These are phyloP conservation scores for Beauveria sp. DNA, from an alignment of 2,329 filamentous ascomycete genomes.

Conservation along the genomic window DNA sequence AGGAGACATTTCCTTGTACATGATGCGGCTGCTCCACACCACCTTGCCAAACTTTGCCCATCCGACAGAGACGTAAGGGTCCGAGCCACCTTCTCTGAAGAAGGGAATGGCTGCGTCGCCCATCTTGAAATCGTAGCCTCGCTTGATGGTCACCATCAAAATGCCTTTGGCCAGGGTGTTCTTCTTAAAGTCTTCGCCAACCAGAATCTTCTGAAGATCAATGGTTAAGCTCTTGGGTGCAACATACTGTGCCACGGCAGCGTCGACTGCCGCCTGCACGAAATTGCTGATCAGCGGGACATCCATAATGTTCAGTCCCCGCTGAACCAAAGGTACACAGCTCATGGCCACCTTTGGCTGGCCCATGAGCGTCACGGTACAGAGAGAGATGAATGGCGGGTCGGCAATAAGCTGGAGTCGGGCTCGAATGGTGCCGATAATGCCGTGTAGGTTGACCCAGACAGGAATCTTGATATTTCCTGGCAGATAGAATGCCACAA, in stretches of 20 bases:
- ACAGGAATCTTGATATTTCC: constrained; percentile 50
- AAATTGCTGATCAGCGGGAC: constrained; percentile 68
- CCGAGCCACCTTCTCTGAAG: constrained; percentile 52
- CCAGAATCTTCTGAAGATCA: constrained; percentile 68
- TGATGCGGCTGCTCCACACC: constrained; percentile 53
- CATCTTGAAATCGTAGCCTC: constrained; percentile 63
- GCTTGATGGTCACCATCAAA: constrained; percentile 57
- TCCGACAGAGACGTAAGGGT: constrained; percentile 64
- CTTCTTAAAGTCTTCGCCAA: constrained; percentile 73
- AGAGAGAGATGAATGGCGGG: constrained; percentile 69
- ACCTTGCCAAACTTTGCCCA: constrained; percentile 72
- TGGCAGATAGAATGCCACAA: constrained; percentile 62
- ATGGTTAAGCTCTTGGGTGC: constrained; percentile 68
- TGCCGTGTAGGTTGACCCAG: constrained; percentile 67
- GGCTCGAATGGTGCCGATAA: constrained; percentile 62
- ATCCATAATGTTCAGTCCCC: constrained; percentile 66
- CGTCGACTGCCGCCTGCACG: constrained; percentile 66
- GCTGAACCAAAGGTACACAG: constrained; percentile 62
- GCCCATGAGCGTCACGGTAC: constrained; percentile 66
- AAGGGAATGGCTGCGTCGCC: constrained; percentile 58
- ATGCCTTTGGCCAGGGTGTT: constrained; percentile 60
- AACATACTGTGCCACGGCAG: constrained; percentile 67
- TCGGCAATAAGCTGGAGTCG: constrained; percentile 68
- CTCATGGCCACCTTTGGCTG: constrained; percentile 66
- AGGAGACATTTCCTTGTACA: constrained; percentile 58